Conservation (phyloP, 345 rosid species). For the Gynandropsis gynandra region DNA sequence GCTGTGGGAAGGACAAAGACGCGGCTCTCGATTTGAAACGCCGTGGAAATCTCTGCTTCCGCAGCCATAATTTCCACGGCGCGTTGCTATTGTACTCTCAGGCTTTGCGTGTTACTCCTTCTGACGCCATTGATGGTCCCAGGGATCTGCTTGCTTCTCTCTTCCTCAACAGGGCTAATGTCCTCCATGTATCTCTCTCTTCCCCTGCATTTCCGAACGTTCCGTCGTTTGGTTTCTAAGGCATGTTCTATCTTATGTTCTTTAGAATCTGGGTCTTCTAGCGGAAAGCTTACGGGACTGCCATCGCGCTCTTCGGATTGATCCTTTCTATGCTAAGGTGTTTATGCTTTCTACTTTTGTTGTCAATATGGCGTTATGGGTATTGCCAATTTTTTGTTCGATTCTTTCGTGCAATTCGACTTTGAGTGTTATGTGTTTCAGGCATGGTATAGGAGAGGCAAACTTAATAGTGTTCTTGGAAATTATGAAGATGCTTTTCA, state of each 20-base stretch:
- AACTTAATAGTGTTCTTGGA: constrained; percentile 57
- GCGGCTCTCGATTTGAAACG: constrained; percentile 55
- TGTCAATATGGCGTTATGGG: not conserved
- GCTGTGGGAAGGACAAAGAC: constrained; percentile 50
- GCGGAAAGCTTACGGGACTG: constrained; percentile 65
- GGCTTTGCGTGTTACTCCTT: constrained; percentile 76
- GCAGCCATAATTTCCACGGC: constrained; percentile 30
- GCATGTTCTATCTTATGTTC: not conserved
- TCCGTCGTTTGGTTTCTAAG: not conserved
- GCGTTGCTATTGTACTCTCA: constrained; percentile 60
- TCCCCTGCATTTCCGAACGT: not conserved
- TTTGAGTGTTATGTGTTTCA: constrained; percentile 14
- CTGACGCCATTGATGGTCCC: constrained; percentile 38
- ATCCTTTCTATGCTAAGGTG: constrained; percentile 70
- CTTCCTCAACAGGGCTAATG: constrained; percentile 64
- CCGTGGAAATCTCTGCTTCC: constrained; percentile 49
- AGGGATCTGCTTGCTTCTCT: constrained; percentile 65
- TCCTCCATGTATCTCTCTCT: constrained; percentile 38
- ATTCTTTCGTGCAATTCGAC: not conserved
- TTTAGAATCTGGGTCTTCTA: constrained; percentile 43
- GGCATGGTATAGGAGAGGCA: constrained; percentile 89
- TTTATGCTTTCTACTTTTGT: constrained; percentile 1
- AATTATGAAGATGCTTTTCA: constrained; percentile 42
- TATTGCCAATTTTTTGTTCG: not conserved
- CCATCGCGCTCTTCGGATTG: constrained; percentile 62